These are phyloP conservation scores for Cetraspora pellucida DNA, from an alignment of 192 early-diverging fungal genomes.

Conservation along the genomic window DNA sequence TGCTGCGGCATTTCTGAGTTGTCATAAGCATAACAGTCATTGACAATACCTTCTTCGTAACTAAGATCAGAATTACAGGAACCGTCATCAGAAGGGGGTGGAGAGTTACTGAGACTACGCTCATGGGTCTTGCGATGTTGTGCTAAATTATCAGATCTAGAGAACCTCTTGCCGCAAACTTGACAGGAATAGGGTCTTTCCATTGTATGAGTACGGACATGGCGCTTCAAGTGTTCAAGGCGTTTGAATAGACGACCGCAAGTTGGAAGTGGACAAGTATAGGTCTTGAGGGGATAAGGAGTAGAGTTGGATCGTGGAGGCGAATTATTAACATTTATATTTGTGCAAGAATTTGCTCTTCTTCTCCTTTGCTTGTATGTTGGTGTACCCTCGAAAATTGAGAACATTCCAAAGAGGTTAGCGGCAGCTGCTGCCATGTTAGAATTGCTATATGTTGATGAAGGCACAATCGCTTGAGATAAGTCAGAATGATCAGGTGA, in stretches of 20 bases:
- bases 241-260: slow-evolving; percentile 61
- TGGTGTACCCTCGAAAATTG: slow-evolving; percentile 69
- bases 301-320: slow-evolving; percentile 33
- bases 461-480: slow-evolving; percentile 29
- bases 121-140: slow-evolving; percentile 64
- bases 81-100: slow-evolving; percentile 31
- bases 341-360: slow-evolving; percentile 51
- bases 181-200: slow-evolving; percentile 60
- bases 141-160: slow-evolving; percentile 59
- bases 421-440: slow-evolving; percentile 38
- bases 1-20: neutral
- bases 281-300: slow-evolving; percentile 42
- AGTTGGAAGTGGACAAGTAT: slow-evolving; percentile 53
- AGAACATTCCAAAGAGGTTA: slow-evolving; percentile 57
- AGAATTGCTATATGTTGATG: slow-evolving; percentile 36
- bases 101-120: slow-evolving; percentile 25
- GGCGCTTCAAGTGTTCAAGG: slow-evolving; percentile 60
- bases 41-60: slow-evolving; percentile 23
- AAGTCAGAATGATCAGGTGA: slow-evolving; percentile 45
- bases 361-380: slow-evolving; percentile 74
- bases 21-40: slow-evolving; percentile 30
- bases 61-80: slow-evolving; percentile 26
- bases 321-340: slow-evolving; percentile 31
- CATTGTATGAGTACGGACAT: slow-evolving; percentile 61
- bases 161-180: slow-evolving; percentile 59